Evolutionary conservation across 371 early-diverging fungal species (phyloP).

Genomic region (Rhizopus delemar): DNA sequence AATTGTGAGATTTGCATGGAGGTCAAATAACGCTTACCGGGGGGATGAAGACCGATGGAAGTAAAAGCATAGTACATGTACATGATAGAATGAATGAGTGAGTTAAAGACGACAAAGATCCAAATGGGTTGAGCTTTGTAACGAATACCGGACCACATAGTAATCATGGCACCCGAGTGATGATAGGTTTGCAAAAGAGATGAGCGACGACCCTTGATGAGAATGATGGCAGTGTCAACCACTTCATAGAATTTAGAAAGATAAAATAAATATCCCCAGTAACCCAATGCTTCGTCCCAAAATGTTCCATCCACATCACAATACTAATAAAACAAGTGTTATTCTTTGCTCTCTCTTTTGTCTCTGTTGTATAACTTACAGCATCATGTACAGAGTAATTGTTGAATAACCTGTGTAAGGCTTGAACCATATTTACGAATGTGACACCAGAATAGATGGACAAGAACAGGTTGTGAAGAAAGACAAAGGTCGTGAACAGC

Average conservation of each 20-base stretch:
- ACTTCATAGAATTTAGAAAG: slow-evolving; percentile 89
- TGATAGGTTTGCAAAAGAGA: slow-evolving; percentile 88
- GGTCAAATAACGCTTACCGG: slow-evolving; percentile 83
- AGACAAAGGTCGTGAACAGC: slow-evolving; percentile 72
- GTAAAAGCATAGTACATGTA: slow-evolving; percentile 85
- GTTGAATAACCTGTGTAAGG: slow-evolving; percentile 54
- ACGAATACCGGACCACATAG: slow-evolving; percentile 78
- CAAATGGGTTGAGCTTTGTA: slow-evolving; percentile 78
- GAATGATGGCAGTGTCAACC: slow-evolving; percentile 83
- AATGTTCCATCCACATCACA: slow-evolving; percentile 69
- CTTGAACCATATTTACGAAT: slow-evolving; percentile 62
- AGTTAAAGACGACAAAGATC: slow-evolving; percentile 87
- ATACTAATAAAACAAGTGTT: slow-evolving; percentile 41
- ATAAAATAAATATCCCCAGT: slow-evolving; percentile 83
- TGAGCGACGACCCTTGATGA: slow-evolving; percentile 77
- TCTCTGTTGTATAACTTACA: slow-evolving; percentile 44
- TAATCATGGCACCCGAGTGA: slow-evolving; percentile 87
- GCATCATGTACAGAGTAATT: slow-evolving; percentile 40
- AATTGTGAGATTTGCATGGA: slow-evolving; percentile 89
- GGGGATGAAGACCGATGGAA: slow-evolving; percentile 74
- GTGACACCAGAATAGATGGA: slow-evolving; percentile 73
- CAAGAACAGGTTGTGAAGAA: slow-evolving; percentile 74
- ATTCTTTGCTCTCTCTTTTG: too few relatives aligned
- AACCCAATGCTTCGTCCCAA: slow-evolving; percentile 74
- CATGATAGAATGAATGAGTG: slow-evolving; percentile 91